Percentiles rank a stretch among this genome's conserved stretches.
Evolutionary conservation across 2,329 filamentous ascomycete genomes (phyloP).

Genomic region (Pseudonectria foliicola): DNA sequence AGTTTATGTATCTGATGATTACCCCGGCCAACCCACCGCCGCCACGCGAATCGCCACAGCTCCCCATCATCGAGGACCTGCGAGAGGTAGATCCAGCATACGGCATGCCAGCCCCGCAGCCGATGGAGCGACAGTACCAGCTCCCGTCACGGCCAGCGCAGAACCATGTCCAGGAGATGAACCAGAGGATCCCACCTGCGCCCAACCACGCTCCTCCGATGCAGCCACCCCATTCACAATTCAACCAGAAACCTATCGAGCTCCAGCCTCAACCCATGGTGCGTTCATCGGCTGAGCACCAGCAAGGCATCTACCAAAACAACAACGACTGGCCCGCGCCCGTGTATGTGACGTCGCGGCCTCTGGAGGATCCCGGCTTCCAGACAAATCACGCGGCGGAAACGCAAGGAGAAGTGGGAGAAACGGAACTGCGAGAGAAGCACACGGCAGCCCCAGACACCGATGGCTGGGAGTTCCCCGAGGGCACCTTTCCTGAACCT

Average conservation of each 20-base stretch:
- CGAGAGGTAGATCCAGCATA: conserved; percentile 45
- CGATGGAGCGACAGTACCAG: conserved; percentile 33
- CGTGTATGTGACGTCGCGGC: conserved; percentile 27
- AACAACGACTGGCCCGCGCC: conserved; percentile 29
- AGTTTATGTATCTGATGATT: conserved; percentile 63
- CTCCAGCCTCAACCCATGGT: conserved; percentile 44
- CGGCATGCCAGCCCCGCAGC: conserved; percentile 37
- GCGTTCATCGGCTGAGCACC: conserved; percentile 44
- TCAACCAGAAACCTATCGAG: conserved; percentile 28
- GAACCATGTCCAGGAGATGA: conserved; percentile 51
- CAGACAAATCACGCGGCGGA: conserved; percentile 34
- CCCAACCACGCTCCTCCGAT: conserved; percentile 54
- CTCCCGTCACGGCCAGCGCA: conserved; percentile 37
- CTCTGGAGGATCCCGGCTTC: conserved; percentile 27
- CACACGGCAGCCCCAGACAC: conserved; percentile 40
- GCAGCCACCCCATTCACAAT: conserved; percentile 32
- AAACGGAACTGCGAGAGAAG: conserved; percentile 41
- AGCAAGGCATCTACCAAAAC: conserved; percentile 32
- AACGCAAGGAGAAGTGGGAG: conserved; percentile 30
- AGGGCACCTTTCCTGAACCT: conserved; percentile 58
- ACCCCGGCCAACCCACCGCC: conserved; percentile 59
- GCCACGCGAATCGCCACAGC: conserved; percentile 54
- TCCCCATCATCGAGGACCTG: conserved; percentile 54
- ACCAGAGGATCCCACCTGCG: conserved; percentile 44
- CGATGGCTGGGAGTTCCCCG: conserved; percentile 92